These are phyloP conservation scores for Alternaria hordeiaustralica DNA, from an alignment of 2,329 filamentous ascomycete genomes.

Conservation along the genomic window DNA sequence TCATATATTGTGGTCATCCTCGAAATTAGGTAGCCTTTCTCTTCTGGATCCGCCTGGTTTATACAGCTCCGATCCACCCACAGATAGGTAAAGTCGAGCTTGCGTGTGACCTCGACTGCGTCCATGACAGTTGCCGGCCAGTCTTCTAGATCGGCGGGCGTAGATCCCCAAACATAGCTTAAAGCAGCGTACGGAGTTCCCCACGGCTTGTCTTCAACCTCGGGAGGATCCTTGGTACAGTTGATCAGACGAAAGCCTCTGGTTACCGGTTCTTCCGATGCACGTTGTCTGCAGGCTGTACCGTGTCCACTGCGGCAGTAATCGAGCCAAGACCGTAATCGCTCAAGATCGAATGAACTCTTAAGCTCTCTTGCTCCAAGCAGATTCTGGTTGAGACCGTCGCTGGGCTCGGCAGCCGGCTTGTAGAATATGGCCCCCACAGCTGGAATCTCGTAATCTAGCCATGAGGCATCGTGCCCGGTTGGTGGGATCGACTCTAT, in stretches of 20 bases:
- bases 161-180: slow-evolving; percentile 23
- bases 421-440: slow-evolving; percentile 9
- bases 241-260: slow-evolving; percentile 17
- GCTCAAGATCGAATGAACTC: neutral
- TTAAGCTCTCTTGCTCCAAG: neutral
- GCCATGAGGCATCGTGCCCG: slow-evolving; percentile 11
- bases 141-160: neutral
- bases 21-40: slow-evolving; percentile 8
- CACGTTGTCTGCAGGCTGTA: slow-evolving; percentile 7
- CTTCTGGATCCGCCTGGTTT: slow-evolving; percentile 5
- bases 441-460: slow-evolving; percentile 14
- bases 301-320: slow-evolving; percentile 6
- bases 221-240: slow-evolving; percentile 4
- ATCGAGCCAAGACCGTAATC: slow-evolving; percentile 3
- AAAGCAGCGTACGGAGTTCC: slow-evolving; percentile 16
- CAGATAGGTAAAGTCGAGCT: slow-evolving; percentile 5
- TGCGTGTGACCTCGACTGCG: slow-evolving; percentile 7
- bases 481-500: neutral
- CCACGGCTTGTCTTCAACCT: slow-evolving; percentile 13
- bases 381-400: neutral
- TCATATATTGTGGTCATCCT: slow-evolving; percentile 21
- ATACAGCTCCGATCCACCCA: slow-evolving; percentile 19
- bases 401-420: neutral
- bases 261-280: slow-evolving; percentile 4
- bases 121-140: slow-evolving; percentile 15